Evolutionary conservation across 1,284 basidiomycete genomes (phyloP), one percentile per base, ranked within the genome.

Genomic region (Tylopilus sp.): DNA sequence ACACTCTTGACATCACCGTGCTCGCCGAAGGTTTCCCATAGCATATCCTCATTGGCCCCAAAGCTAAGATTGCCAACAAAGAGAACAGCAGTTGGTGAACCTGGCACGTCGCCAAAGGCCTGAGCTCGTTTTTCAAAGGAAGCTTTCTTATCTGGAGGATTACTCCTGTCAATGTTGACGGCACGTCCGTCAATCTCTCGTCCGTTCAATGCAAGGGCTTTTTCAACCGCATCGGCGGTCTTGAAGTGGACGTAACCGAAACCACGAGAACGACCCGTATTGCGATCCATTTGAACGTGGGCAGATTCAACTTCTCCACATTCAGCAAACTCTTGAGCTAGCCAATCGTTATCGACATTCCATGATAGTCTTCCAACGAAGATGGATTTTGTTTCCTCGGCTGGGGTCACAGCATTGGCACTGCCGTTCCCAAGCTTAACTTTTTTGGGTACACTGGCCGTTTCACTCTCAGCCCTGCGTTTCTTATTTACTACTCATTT

Each of bases 301-400:
- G 92, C 93, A 31, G 83, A 84, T 57, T 86, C 79, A 58, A 99
- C 83, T 69, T 94, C 88, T 53, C 96, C 96, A 64, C 86, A 95
- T 47, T 80, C 76, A 42, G 86, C 84, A 61, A 99, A 98, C 71
- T 97, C 96, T 69, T 85, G 81, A 46, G 86, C 82, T 57, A 99
- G 84, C 81, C 94, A 93, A 71, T 97, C 96, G 69, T 94, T 90
- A 77, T 98, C 96, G 59, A 99, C 87, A 69, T 93, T 94, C 94
- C 94, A 99, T 29, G 92, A 96, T 44, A 99, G 80, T 56, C 84
- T 83, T 48, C 96, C 96, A 59, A 99, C 92, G 66, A 95, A 99
- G 62, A 98, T 81, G 45, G 85, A 87, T 66, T 80, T 86, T 41
- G 77, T 79, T 55, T 81, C 78, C 54, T 80, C 79, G 29, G 75